Base-by-base conservation (phyloP, 192 early-diverging fungal genomes). In the Coemansia guatemalensis region DNA sequence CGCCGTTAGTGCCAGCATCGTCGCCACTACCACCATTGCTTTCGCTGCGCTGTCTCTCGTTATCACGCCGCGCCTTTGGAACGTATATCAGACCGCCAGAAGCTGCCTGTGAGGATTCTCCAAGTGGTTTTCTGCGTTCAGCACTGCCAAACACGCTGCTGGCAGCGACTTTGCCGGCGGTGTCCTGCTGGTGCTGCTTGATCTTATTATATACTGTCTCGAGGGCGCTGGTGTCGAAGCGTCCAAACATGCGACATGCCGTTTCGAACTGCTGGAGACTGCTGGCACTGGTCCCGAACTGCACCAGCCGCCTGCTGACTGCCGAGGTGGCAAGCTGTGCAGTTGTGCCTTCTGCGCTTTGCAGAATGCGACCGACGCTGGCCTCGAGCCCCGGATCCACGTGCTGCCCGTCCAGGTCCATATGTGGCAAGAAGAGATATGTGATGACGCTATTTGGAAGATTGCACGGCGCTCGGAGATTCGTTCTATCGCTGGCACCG, bases 211-310 rank as follows among this genome's bases (percentile, higher is more conserved):
- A 80, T 11, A 71, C 62, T 17, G 64, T 23, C 18, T 56, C 65
- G 0, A 80, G 65, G 3, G 50, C 54, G 29, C 35, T 48, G n/a
- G 30, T 30, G 41, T 80, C 77, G 51, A 80, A 74, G 22, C 77
- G 72, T 0, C 72, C 77, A 71, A 80, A 80, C 68, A 68, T 80
- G 50, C 51, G 52, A 62, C 77, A 80, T 3, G 68, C 65, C n/a
- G 32, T 54, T n/a, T 80, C 72, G 23, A 80, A 80, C 49, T 71
- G 61, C 48, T 57, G 48, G 6, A 65, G 41, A 22, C 58, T 62
- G 27, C 20, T 27, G 2, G 77, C 60, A 8, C 51, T 52, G 18
- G 29, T 20, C 4, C 55, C 73, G 53, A 80, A 80, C 68, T 74
- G 77, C 27, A 60, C 62, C 21, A 80, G 68, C 8, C 77, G 63